Base-by-base conservation (phyloP, 1,139 yeast species). In the Groenewaldozyma auringiensis region DNA sequence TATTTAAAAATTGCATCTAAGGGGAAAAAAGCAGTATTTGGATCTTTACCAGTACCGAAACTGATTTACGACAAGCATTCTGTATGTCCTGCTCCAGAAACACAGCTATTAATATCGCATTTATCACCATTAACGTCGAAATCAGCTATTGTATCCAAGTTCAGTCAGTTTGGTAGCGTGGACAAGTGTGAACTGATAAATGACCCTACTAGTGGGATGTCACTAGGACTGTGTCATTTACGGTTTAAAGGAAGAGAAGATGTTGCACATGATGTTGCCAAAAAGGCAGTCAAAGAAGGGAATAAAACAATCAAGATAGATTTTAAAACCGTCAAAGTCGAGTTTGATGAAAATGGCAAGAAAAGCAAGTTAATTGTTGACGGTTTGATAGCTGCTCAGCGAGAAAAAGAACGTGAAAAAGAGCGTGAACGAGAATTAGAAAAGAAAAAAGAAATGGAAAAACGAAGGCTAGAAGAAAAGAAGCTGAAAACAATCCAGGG, bases 121-220 rank as follows among this genome's bases (percentile, higher is more conserved):
- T 67, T 81, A 65, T 64, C 75, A 51, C 51, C 74, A 59, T 54
- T 75, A 52, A 61, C 81, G 54, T 63, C 81, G 56, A 65, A 70
- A 53, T 17, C 71, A 54, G 65, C 73, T 54, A 57, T 80, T 49
- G 62, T 68, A 31, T 67, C 75, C 44, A 81, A 81, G 50, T 79
- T 87, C 50, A 70, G 71, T 38, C 66, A 74, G 33, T 83, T 71
- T 63, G 96, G 96, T 2, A 75, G 74, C 11, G 62, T 81, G 2
- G 64, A 68, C 3, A 79, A 76, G 37, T 68, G 84, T 46, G 78
- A 77, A 50, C 72, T 80, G 49, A 69, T 81, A 18, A 76, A 75
- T 50, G 94, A 89, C 58, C 87, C 94, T 1, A 70, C 72, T 17
- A 80, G 84, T 44, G 95, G 89, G 2, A 84, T 83, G 20, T 92